Base-by-base conservation (phyloP, 805 yeast species). In the Metschnikowia lachancei region DNA sequence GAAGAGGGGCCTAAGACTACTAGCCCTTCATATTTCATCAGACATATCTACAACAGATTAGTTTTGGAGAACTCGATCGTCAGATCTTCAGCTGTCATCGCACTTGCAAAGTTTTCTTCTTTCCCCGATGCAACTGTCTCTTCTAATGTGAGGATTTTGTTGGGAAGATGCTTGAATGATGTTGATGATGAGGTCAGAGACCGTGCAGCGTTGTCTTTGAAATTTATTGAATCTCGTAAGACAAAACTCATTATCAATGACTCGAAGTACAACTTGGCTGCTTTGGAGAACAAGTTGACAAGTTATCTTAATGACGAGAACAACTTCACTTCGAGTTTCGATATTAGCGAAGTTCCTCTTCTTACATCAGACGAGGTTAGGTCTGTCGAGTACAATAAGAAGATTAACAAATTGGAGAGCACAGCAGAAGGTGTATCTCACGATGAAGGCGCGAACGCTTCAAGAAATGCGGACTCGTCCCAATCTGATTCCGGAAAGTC, bases 131-230 rank as follows among this genome's bases (percentile, higher is more conserved):
- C 77, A 13, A 74, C 77, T 22, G 79, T 91, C 51, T 72, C 78
- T 45, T 75, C 77, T 52, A 85, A 90, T 45, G 86, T 92, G 57
- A 76, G 77, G 56, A 85, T 86, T 50, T 76, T 94, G 57, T 77
- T 94, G 56, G 76, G 77, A 50, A 83, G 97, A 70, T 89, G 96
- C 56, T 78, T 90, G 54, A 86, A 80, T 54, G 99, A 92, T 66
- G 79, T 76, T 37, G 97, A 92, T 65, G 99, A 92, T 67, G 99
- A 92, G 69, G 99, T 94, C 29, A 88, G 99, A 74, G 99, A 92
- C 65, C 83, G 99, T 65, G 97, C 99, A 9, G 86, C 95, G 2
- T 74, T 92, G 56, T 84, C 96, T 1, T 76, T 92, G 61, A 77
- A 81, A 53, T 80, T 90, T 51, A 77, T 87, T 51, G 58, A 61